Conservation (phyloP, 176 grass and related monocot species). For the Melocanna baccifera region DNA sequence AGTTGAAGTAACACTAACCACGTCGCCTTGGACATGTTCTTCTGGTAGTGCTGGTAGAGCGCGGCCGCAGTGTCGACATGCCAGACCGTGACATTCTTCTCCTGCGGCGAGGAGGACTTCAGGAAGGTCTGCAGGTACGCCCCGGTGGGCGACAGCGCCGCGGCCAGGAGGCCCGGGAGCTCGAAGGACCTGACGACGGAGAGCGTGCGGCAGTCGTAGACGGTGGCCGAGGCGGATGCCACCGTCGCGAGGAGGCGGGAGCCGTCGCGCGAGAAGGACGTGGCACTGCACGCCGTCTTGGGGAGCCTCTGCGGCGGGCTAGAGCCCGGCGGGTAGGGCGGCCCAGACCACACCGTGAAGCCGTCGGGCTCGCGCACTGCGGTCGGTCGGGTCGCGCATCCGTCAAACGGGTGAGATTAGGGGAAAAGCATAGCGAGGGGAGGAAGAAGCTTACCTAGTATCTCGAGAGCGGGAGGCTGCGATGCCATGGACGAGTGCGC, state of each 20-base stretch:
- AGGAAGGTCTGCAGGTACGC: conserved; percentile 88
- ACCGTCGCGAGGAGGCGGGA: conserved; percentile 65
- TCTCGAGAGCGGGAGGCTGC: conserved; percentile 37
- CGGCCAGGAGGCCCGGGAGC: conserved; percentile 62
- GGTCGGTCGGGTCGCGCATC: neutral
- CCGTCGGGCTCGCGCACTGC: conserved; percentile 80
- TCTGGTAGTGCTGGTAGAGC: conserved; percentile 76
- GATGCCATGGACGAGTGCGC: conserved; percentile 28
- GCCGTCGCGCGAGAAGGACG: conserved; percentile 64
- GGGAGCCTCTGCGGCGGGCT: conserved; percentile 55
- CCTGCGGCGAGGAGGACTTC: conserved; percentile 70
- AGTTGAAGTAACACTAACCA: conserved; percentile 51
- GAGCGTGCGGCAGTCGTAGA: conserved; percentile 57
- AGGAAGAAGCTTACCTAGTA: conserved; percentile 44
- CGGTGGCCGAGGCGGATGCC: conserved; percentile 47
- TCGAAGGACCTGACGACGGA: conserved; percentile 66
- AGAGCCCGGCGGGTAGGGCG: conserved; percentile 55
- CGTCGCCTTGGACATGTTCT: conserved; percentile 78
- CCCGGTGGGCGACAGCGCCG: conserved; percentile 67
- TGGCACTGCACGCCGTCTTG: conserved; percentile 48
- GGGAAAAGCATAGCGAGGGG: neutral
- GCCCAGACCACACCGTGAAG: conserved; percentile 82
- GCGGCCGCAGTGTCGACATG: conserved; percentile 47
- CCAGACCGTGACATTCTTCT: conserved; percentile 89
- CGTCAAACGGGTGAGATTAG: conserved; percentile 21